A percentile compares a stretch with the other conserved stretches of the same genome.
Conservation (phyloP, 2,329 filamentous ascomycete species). For the Fusarium citri region DNA sequence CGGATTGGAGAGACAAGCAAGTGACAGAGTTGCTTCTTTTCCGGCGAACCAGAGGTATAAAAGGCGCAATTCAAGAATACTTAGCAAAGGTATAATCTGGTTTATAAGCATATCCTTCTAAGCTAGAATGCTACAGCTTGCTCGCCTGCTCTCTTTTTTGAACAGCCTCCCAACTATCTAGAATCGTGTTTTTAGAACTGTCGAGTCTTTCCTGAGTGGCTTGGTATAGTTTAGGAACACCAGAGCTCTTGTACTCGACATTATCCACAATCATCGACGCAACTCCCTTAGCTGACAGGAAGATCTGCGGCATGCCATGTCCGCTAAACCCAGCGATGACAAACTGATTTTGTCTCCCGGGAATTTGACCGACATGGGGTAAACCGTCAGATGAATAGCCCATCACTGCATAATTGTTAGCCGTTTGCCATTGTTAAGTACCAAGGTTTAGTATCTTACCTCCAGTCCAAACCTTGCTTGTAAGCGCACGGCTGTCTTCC, state of each 20-base stretch:
- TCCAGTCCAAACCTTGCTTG: constrained; percentile 49
- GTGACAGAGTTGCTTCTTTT: not conserved
- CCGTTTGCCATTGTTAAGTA: rapidly evolving
- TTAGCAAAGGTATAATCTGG: not conserved
- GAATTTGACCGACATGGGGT: constrained; percentile 59
- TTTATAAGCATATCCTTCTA: not conserved
- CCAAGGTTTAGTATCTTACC: constrained; percentile 39
- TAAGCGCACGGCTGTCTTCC: constrained; percentile 55
- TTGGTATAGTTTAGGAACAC: not conserved
- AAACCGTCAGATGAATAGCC: constrained; percentile 56
- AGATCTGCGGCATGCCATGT: constrained; percentile 61
- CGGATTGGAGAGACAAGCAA: not conserved
- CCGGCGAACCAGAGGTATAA: not conserved
- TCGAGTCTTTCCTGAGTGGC: not conserved
- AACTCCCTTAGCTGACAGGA: constrained; percentile 8
- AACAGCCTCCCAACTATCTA: not conserved
- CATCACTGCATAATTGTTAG: constrained; percentile 49
- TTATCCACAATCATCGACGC: not conserved
- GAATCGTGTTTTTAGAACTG: not conserved
- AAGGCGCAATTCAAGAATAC: not conserved
- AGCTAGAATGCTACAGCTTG: not conserved
- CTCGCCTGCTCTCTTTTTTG: not conserved
- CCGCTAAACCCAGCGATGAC: constrained; percentile 2
- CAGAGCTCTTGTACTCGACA: not conserved
- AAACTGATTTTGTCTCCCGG: constrained; percentile 39